phyloP scores from a whole-genome alignment of 805 yeast genomes.

The Saturnispora dispora region DNA sequence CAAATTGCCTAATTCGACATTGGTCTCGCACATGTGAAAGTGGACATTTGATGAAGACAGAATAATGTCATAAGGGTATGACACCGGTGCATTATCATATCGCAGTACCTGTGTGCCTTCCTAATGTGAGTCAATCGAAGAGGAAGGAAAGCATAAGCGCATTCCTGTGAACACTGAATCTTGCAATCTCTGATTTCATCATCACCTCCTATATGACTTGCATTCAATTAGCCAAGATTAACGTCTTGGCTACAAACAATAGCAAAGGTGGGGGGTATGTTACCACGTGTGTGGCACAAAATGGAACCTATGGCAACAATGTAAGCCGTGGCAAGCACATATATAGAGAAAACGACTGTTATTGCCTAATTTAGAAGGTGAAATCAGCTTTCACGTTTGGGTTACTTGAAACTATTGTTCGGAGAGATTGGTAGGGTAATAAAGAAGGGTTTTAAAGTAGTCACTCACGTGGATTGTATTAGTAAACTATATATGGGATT shows the following conservation, averaged over 20 bases:
- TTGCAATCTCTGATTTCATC: no score
- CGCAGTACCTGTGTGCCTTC: no score
- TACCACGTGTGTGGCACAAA: neutral
- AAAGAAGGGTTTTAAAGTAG: neutral
- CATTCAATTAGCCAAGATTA: neutral
- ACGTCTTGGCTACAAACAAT: neutral
- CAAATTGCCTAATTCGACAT: neutral
- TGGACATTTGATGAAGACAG: no score
- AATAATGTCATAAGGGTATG: no score
- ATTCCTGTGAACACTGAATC: no score
- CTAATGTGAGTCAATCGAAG: no score
- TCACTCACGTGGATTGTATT: neutral
- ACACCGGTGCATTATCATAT: no score
- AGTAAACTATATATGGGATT: neutral
- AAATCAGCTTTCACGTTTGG: neutral
- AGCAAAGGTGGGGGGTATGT: neutral
- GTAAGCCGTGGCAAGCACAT: neutral
- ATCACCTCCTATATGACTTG: neutral
- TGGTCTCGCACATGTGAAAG: slow-evolving; percentile 1
- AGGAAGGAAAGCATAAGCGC: no score
- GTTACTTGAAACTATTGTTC: neutral
- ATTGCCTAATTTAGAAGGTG: neutral
- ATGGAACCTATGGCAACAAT: neutral
- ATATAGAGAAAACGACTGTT: no score
- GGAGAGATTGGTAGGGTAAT: neutral